Evolutionary conservation across 306 rosid species (phyloP), one percentile per base, ranked within the genome.

Genomic region (Dalbergia oliveri): DNA sequence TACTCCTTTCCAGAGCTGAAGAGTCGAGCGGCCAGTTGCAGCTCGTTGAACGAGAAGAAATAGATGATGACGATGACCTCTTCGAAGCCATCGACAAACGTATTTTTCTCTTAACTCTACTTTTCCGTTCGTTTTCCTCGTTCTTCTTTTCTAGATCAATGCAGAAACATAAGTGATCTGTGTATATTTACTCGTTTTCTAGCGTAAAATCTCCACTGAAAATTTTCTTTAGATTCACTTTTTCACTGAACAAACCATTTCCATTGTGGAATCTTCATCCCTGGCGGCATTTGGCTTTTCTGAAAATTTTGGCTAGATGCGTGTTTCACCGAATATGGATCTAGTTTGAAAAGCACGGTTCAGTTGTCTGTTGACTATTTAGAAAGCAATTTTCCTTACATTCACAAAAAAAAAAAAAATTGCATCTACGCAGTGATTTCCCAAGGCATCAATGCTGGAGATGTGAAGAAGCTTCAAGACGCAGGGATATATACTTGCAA

Each of bases 371-470:
- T 61, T 39, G 44, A 59, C 49, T 21, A 13, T 79, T 26, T 8
- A 31, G 5, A 31, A 19, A 56, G 41, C 50, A 45, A 62, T 67
- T 69, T 45, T 21, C 0, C 39, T 71, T 15, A n/a, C 43, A 56
- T 41, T 66, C 75, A 62, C 44, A 21, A 21, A 21, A 21, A 21
- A 26, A 26, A 65, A 59, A 56, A 26, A 34, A 11, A 41, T 26
- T 54, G 78, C 57, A 64, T 82, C 56, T 63, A 35, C 86, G 79
- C 92, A 95, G 99, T 95, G 85, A 90, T 89, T 83, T 71, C 99
- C 37, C 99, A 95, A 81, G 97, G 99, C 77, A 95, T 95, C 81
- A 95, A 95, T 79, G 97, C 98, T 56, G 99, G 99, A 75, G 99
- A 95, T 59, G 92, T 95, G 84, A 95, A 91, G 91, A 95, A 95